Evolutionary conservation across 768 basidiomycete genomes (phyloP).

Genomic region (Suillus decipiens): DNA sequence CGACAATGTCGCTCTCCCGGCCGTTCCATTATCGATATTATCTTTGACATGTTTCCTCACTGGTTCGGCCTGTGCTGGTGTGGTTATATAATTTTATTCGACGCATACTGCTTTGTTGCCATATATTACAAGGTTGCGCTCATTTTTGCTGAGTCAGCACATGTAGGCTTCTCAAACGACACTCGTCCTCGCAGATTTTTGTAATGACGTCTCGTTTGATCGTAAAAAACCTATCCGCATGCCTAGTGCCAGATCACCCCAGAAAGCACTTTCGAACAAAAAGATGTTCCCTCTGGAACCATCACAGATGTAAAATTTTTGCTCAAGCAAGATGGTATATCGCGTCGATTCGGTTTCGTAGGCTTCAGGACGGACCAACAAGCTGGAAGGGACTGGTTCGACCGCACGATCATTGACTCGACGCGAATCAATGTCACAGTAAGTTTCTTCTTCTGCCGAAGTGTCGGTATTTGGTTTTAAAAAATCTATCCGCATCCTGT

Average conservation of each 20-base stretch:
- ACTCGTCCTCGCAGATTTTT: neutral
- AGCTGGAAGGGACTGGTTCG: slow-evolving; percentile 83
- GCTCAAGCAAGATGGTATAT: slow-evolving; percentile 72
- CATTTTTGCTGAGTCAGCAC: neutral
- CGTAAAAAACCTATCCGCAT: slow-evolving; percentile 76
- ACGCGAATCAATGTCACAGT: slow-evolving; percentile 84
- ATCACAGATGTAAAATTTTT: slow-evolving; percentile 89
- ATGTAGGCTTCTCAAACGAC: no score
- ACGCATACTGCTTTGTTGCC: no score
- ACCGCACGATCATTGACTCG: slow-evolving; percentile 81
- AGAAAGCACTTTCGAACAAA: slow-evolving; percentile 70
- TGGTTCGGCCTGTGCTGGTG: no score
- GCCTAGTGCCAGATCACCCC: slow-evolving; percentile 63
- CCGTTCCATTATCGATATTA: no score
- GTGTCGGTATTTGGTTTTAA: slow-evolving; percentile 9
- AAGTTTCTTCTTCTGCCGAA: slow-evolving; percentile 24
- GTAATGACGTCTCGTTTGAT: slow-evolving; percentile 78
- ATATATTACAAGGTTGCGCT: no score
- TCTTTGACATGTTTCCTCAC: no score
- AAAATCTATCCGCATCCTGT: slow-evolving; percentile 12
- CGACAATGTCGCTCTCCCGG: no score
- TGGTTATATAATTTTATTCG: no score
- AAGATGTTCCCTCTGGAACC: slow-evolving; percentile 60
- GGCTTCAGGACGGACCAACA: slow-evolving; percentile 85
- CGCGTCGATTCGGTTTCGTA: slow-evolving; percentile 87